Evolutionary conservation across 1,139 yeast species (phyloP), one percentile per base, ranked within the genome.

Genomic region (Suzukiozyma palmioleophila): DNA sequence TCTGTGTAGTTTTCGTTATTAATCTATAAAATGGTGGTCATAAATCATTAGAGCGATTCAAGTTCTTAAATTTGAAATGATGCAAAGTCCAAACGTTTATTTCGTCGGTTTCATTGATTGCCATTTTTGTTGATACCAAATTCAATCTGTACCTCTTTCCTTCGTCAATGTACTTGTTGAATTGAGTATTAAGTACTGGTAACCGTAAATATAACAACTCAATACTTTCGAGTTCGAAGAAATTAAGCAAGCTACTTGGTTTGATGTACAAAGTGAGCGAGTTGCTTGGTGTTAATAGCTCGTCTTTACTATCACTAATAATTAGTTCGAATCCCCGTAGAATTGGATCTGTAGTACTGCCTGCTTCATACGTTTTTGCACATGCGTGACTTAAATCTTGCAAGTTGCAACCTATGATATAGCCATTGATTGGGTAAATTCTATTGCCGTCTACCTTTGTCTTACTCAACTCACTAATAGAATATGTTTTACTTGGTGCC

Each of bases 301-400:
- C 30, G 15, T 26, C 22, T 6, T 8, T n/a, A 8, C 13, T 15
- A 8, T 33, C 29, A 14, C 29, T 26, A 9, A 33, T n/a, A 33
- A 33, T 12, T 14, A 33, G 26, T 16, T 33, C 30, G 7, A 33
- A 25, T 13, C 27, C 36, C 14, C 36, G 21, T 14, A 33, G 8
- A 10, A 33, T 26, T 12, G 36, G 36, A 26, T 33, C 36, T 13
- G 36, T 25, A 8, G 21, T 25, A 11, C 8, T 11, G 12, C 31
- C 31, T 28, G 31, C 6, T 9, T 33, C 30, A 26, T 26, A 33
- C 3, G 30, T 15, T 22, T 33, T 33, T 13, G 26, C 29, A 26
- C 36, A 33, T 13, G 14, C 36, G 11, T 33, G 30, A 14, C 16
- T 15, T 15, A 33, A 13, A 28, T 28, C 31, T 13, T 28, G 31